Percentiles rank a stretch among this genome's conserved stretches.
phyloP scores from a whole-genome alignment of 768 basidiomycete species.

The Myochromella boudieri region DNA sequence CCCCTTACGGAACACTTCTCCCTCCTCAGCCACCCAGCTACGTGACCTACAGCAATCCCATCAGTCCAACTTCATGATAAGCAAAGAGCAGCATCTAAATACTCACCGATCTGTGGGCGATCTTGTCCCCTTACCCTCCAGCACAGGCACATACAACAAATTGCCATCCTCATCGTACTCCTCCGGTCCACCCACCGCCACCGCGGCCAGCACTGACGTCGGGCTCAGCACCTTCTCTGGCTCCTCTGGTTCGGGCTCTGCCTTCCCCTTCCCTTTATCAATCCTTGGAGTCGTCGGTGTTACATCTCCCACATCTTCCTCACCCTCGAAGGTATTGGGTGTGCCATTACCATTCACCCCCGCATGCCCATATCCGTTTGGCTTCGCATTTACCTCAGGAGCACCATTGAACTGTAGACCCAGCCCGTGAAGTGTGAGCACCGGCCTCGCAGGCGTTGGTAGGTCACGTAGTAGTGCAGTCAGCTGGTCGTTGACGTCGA shows the following conservation, averaged over 20 bases:
- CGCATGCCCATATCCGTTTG: conserved; percentile 15
- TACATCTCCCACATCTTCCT: conserved; percentile 29
- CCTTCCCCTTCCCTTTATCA: conserved; percentile 80
- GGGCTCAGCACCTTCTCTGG: conserved; percentile 75
- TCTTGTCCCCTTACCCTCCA: conserved; percentile 30
- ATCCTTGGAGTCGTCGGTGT: conserved; percentile 58
- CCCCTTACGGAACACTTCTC: conserved; percentile 94
- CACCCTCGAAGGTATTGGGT: conserved; percentile 8
- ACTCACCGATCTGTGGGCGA: conserved; percentile 54
- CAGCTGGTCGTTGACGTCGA: conserved; percentile 73
- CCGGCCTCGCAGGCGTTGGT: conserved; percentile 34
- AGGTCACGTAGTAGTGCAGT: conserved; percentile 53
- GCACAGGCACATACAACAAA: conserved; percentile 30
- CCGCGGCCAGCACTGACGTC: conserved; percentile 43
- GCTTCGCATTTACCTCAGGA: conserved; percentile 9
- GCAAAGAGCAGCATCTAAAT: neutral
- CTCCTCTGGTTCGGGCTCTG: conserved; percentile 65
- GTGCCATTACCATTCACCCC: conserved; percentile 8
- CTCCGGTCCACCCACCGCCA: conserved; percentile 46
- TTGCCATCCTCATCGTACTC: conserved; percentile 49
- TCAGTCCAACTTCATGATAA: conserved; percentile 3
- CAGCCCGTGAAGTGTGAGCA: conserved; percentile 43
- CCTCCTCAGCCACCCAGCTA: conserved; percentile 91
- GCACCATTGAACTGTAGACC: conserved; percentile 37
- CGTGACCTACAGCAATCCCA: conserved; percentile 47